A percentile compares a stretch with the other conserved stretches of the same genome.
Conservation (phyloP, 495 filamentous ascomycete species). For the Poronia punctata region DNA sequence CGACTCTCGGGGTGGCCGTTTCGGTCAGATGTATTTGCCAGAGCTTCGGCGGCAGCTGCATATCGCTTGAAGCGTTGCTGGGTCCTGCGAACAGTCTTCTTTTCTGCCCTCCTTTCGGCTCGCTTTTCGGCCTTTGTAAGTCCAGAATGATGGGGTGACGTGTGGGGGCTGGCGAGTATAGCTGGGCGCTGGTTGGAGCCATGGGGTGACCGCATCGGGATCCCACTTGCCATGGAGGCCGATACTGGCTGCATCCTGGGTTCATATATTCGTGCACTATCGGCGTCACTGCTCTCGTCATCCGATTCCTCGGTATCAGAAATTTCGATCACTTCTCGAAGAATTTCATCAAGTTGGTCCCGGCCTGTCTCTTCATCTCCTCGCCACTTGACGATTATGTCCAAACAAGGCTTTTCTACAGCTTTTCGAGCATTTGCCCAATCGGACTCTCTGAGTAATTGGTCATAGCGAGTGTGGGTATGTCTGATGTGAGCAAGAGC, state of each 20-base stretch:
- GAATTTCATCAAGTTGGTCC: constrained; percentile 69
- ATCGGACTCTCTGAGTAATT: constrained; percentile 54
- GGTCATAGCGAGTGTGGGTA: constrained; percentile 78
- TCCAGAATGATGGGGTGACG: constrained; percentile 10
- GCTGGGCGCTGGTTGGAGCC: constrained; percentile 8
- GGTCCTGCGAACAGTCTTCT: constrained; percentile 19
- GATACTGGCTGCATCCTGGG: constrained; percentile 15
- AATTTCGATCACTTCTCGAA: constrained; percentile 75
- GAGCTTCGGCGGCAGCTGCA: constrained; percentile 25
- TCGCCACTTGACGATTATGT: constrained; percentile 77
- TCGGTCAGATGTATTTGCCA: constrained; percentile 14
- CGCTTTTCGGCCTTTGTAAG: constrained; percentile 17
- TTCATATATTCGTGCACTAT: constrained; percentile 4
- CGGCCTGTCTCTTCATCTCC: constrained; percentile 75
- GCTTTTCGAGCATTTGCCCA: constrained; percentile 63
- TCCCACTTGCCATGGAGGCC: constrained; percentile 6
- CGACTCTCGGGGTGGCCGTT: constrained; percentile 6
- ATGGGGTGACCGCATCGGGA: constrained; percentile 3
- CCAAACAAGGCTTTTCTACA: constrained; percentile 64
- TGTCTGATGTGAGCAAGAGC: constrained; percentile 84
- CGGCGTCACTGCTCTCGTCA: constrained; percentile 32
- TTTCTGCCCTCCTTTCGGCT: no score
- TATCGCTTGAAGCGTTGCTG: constrained; percentile 27
- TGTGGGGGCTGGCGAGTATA: constrained; percentile 4
- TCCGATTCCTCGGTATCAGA: constrained; percentile 68